A percentile compares a stretch with the other conserved stretches of the same genome.
Evolutionary conservation across 306 rosid species (phyloP).

Genomic region (Lathyrus tuberosus): DNA sequence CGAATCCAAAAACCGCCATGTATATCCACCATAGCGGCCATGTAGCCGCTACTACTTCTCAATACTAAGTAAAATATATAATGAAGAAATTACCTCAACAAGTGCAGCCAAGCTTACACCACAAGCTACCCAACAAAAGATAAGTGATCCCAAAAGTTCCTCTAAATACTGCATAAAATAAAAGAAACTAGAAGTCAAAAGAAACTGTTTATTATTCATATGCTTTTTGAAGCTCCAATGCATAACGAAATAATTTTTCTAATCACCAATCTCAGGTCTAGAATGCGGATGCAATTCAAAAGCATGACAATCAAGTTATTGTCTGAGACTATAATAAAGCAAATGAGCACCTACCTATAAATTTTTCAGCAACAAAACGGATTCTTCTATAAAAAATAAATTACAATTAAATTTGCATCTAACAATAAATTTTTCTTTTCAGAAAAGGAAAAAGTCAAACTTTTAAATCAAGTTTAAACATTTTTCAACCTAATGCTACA

Average conservation of each 20-base stretch:
- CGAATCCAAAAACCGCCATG: no score
- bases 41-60: no score
- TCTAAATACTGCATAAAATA: conserved; percentile 83
- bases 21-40: no score
- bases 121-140: conserved; percentile 91
- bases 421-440: neutral
- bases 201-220: conserved; percentile 27
- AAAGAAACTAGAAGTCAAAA: conserved; percentile 26
- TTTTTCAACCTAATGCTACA: neutral
- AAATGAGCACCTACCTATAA: neutral
- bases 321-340: conserved; percentile 12
- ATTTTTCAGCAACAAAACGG: neutral
- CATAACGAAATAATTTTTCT: conserved; percentile 3
- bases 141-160: conserved; percentile 77
- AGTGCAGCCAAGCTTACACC: conserved; percentile 89
- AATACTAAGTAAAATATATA: conserved; percentile 24
- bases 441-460: neutral
- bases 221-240: conserved; percentile 4
- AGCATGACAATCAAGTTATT: conserved; percentile 1
- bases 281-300: conserved; percentile 13
- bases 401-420: neutral
- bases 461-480: conserved; percentile 19
- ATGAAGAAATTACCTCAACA: conserved; percentile 68
- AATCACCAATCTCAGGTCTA: conserved; percentile 10
- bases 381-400: neutral